phyloP scores from a whole-genome alignment of 2,329 filamentous ascomycete species.

The Trichoderma brevicompactum region DNA sequence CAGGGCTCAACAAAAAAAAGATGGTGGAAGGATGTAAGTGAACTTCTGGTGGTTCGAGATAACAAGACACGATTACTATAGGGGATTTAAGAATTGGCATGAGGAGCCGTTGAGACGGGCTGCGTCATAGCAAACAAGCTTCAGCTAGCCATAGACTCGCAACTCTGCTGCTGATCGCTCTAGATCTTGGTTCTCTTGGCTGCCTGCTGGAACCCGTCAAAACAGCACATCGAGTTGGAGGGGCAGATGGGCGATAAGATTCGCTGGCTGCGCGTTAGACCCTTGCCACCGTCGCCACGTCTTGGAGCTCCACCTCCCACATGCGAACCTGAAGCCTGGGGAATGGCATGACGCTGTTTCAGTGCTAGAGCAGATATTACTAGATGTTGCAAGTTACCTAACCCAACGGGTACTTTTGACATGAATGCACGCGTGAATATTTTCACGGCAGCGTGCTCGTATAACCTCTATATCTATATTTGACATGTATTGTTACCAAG shows the following conservation, averaged over 20 bases:
- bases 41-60: background rate
- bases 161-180: background rate
- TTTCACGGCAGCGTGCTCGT: background rate
- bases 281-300: conserved; percentile 13
- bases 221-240: background rate
- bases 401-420: background rate
- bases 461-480: no score
- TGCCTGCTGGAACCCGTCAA: background rate
- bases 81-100: background rate
- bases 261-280: conserved; percentile 4
- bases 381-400: no score
- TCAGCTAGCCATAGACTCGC: conserved; percentile 12
- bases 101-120: background rate
- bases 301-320: background rate
- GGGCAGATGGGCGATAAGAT: conserved; percentile 10
- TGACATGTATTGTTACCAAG: no score
- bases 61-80: background rate
- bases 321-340: background rate
- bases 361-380: no score
- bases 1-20: background rate
- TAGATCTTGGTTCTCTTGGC: background rate
- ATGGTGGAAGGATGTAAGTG: background rate
- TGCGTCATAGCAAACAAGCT: conserved; percentile 29
- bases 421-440: background rate
- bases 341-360: no score